Evolutionary conservation across 1,284 basidiomycete species (phyloP), one percentile per base, ranked within the genome.

Genomic region (Irpex sp.): DNA sequence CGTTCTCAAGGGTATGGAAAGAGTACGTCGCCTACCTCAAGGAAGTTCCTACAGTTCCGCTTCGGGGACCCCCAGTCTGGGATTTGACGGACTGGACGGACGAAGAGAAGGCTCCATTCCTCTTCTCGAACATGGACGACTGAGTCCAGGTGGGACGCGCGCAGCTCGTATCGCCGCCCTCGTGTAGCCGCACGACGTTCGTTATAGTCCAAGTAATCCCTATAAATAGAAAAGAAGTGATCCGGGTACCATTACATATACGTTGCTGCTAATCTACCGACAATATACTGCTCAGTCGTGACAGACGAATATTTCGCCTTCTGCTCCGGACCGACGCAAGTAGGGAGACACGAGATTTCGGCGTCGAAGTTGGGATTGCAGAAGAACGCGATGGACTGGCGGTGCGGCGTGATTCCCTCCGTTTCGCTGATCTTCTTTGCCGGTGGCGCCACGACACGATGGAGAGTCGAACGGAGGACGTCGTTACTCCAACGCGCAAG

Each of bases 381-480:
- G 77, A 95, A 95, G 79, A 92, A 94, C 4, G 91, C 93, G 62
- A 95, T 90, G 9, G 89, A 92, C 72, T 93, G 90, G 33, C 93
- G 83, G 2, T 79, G 75, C 0, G 92, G 87, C 0, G 85, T 90
- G 62, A 86, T 75, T 35, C 76, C 77, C 66, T 86, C 83, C 1
- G 75, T 78, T 7, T 80, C 78, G 64, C 72, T 83, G 62, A 83
- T 74, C 63, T 80, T 78, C 67, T 78, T 75, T 2, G 79, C 78
- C 1, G 84, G 79, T 26, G 92, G 92, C 5, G 89, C 86, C 9
- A 94, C 92, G 39, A 94, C 92, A 19, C 90, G 85, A 74, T 94
- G 93, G 6, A 93, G 80, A 1, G 92, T 94, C 49, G 90, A 92
- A 21, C 88, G 83, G 47, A 94, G 78, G 17, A 88, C 79, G 73